phyloP scores from a whole-genome alignment of 352 stramenopile genomes.

The Phytopythium oedochilum region DNA sequence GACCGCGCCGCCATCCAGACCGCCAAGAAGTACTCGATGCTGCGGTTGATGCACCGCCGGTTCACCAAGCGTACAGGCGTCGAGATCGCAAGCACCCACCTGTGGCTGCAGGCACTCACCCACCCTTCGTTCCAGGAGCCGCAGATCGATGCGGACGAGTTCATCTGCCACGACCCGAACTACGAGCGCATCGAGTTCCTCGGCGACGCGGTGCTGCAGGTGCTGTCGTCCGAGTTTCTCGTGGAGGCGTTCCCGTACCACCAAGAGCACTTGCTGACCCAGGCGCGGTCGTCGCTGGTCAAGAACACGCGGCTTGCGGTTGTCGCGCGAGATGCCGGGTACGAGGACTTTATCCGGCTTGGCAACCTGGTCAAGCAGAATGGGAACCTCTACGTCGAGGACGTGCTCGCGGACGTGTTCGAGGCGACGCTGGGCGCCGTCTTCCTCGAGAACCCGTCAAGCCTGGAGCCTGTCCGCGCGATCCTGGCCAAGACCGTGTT shows the following conservation, averaged over 20 bases:
- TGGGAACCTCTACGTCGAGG: slow-evolving; percentile 62
- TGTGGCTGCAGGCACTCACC: slow-evolving; percentile 79
- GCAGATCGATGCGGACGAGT: slow-evolving; percentile 65
- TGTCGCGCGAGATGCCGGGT: slow-evolving; percentile 51
- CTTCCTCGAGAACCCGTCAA: slow-evolving; percentile 62
- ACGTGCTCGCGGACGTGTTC: slow-evolving; percentile 79
- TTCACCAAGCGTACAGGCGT: slow-evolving; percentile 50
- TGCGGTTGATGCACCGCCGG: slow-evolving; percentile 38
- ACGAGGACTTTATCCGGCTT: slow-evolving; percentile 70
- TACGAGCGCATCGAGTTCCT: slow-evolving; percentile 87
- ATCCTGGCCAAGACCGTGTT: slow-evolving; percentile 67
- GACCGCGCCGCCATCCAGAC: slow-evolving; percentile 48
- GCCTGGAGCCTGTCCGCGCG: slow-evolving; percentile 50
- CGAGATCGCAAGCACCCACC: slow-evolving; percentile 51
- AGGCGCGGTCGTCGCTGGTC: slow-evolving; percentile 76
- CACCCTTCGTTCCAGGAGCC: slow-evolving; percentile 73
- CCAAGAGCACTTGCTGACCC: slow-evolving; percentile 74
- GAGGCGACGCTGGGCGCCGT: slow-evolving; percentile 73
- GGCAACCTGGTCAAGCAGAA: slow-evolving; percentile 53
- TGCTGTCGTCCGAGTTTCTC: slow-evolving; percentile 76
- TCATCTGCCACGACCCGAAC: slow-evolving; percentile 58
- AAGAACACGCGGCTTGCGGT: slow-evolving; percentile 77
- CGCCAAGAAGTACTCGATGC: slow-evolving; percentile 41
- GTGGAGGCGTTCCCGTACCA: slow-evolving; percentile 79
- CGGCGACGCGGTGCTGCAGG: slow-evolving; percentile 75